Evolutionary conservation across 495 filamentous ascomycete genomes (phyloP).

Genomic region (Monascus purpureus): DNA sequence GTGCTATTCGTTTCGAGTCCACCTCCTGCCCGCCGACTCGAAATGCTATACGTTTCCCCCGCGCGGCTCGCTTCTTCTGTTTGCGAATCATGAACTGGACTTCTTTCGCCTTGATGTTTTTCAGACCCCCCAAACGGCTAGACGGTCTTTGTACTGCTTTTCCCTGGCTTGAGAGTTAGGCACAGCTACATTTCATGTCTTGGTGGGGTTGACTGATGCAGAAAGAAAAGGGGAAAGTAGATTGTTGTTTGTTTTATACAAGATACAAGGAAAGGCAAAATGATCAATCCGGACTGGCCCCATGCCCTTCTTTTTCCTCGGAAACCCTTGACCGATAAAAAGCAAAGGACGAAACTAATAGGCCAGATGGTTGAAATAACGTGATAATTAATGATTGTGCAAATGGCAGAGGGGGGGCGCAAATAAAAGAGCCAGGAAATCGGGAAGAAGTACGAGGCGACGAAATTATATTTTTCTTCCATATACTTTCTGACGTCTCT

Average conservation of each 20-base stretch:
- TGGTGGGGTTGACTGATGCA: neutral
- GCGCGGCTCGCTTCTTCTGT: slow-evolving; percentile 27
- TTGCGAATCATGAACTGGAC: slow-evolving; percentile 31
- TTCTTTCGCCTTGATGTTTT: slow-evolving; percentile 31
- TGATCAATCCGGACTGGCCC: no score
- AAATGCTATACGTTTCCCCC: slow-evolving; percentile 30
- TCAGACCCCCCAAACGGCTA: slow-evolving; percentile 30
- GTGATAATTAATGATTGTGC: no score
- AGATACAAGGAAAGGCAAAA: no score
- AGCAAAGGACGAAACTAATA: neutral
- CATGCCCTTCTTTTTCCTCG: neutral
- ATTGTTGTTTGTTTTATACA: neutral
- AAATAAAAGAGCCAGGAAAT: no score
- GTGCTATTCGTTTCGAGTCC: slow-evolving; percentile 24
- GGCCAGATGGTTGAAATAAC: no score
- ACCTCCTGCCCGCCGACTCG: slow-evolving; percentile 23
- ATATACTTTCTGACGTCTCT: slow-evolving; percentile 30
- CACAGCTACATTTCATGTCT: no score
- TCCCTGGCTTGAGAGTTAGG: slow-evolving; percentile 12
- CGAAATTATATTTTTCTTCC: slow-evolving; percentile 28
- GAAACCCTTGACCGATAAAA: neutral
- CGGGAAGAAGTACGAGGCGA: slow-evolving; percentile 21
- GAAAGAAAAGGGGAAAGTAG: neutral
- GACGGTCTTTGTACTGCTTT: slow-evolving; percentile 35
- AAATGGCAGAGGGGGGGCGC: no score